Base-by-base conservation (phyloP, 2,329 filamentous ascomycete species). In the Coleophoma cylindrospora region DNA sequence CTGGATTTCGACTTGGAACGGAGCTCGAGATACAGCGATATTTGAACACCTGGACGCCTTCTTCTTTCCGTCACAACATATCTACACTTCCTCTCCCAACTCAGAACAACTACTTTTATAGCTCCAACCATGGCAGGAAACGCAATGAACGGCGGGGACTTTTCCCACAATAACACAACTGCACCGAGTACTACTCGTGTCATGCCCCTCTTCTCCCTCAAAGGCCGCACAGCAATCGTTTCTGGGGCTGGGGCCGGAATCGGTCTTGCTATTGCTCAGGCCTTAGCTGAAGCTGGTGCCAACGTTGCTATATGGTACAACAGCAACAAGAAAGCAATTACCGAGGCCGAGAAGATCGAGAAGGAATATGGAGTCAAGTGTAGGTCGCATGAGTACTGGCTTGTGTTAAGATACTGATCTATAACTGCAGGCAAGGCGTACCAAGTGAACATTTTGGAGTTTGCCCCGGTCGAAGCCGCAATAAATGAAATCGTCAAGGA, bases 241-340 rank as follows among this genome's bases (percentile, higher is more conserved):
- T 80, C 83, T 2, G 86, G 86, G 51, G 84, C 84, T 12, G 86
- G 81, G 34, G 83, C 83, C 34, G 85, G 86, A 34, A 87, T 89
- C 56, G 86, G 86, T 40, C 70, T 86, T 22, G 75, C 76, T 5
- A 75, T 87, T 27, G 84, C 83, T 13, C 71, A 84, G 34, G 83
- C 74, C 1, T 73, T 83, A 33, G 84, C 85, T 14, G 86, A 89
- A 63, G 82, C 84, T 14, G 86, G 86, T 45, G 84, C 84, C 51
- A 85, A 88, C 57, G 81, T 89, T 19, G 84, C 83, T 27, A 80
- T 88, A 46, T 87, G 82, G 81, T 89, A 87, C 64, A 84, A 87
- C 63, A 80, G 73, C 66, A 88, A 89, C 68, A 76, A 79, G 61
- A 79, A 83, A 58, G 83, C 84, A 12, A 63, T 81, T 12, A 73